Base-by-base conservation (phyloP, 106 monocot genomes). In the Platanthera zijinensis region DNA sequence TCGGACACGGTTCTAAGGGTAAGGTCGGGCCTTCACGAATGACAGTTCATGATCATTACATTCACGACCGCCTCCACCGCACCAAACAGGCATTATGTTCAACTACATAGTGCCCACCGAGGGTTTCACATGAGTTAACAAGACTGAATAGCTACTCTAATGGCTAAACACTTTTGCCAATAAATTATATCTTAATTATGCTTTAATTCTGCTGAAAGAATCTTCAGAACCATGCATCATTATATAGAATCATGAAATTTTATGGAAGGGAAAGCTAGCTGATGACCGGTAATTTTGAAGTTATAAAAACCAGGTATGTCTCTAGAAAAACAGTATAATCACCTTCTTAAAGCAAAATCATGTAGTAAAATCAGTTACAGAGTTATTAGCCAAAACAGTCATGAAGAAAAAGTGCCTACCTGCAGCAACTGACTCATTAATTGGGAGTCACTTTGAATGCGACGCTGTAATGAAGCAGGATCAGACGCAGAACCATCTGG, bases 401-500 rank as follows among this genome's bases (percentile, higher is more conserved):
- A 46, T 67, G 32, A 9, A 59, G 30, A 13, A 32, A 52, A 39
- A 52, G 64, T 49, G 21, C 52, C 32, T 78, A 87, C 96, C 93
- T 97, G 93, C 80, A 84, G 81, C 21, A 97, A 82, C 62, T 93
- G 93, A 74, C 84, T 81, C 86, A 97, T 88, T 59, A 86, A 78
- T 71, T 93, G 93, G 15, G 96, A 81, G 85, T 93, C 85, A 72
- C 82, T 49, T 9, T 80, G 85, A 72, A 97, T 74, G 10, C 83
- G 87, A 72, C 89, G 91, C 70, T 88, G 93, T 66, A 97, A 97
- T 46, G 91, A 87, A 69, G 51, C 73, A 84, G 96, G 93, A 77
- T 97, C 88, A 52, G 85, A 80, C 69, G 93, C 93, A 14, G 96
- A 94, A 50, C 96, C 96, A 85, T 97, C 96, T 73, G 86, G 74